Conservation (phyloP, 192 early-diverging fungal genomes). For the Nowakowskiella sp. region DNA sequence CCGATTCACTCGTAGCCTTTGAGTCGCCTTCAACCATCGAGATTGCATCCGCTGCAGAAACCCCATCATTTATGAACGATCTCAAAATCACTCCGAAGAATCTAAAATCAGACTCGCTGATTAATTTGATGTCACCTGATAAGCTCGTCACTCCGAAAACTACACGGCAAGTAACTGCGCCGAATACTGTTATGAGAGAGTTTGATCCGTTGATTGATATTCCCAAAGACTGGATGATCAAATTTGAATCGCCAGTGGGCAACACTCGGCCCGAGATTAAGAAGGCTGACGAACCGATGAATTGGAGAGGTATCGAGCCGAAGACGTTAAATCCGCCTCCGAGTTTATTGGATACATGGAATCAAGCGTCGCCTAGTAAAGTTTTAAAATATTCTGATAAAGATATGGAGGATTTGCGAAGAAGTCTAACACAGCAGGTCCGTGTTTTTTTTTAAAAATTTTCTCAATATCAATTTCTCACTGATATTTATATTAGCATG, state of each 20-base stretch:
- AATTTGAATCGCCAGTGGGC: background rate
- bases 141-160: no score
- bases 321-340: background rate
- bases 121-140: no score
- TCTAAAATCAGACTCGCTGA: no score
- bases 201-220: no score
- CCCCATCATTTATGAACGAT: no score
- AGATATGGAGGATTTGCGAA: slow-evolving; percentile 20
- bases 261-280: background rate
- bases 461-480: no score
- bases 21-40: no score
- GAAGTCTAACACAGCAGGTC: slow-evolving; percentile 12
- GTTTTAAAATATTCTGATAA: slow-evolving; percentile 29
- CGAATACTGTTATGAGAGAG: no score
- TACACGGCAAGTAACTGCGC: no score
- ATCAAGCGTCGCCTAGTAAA: slow-evolving; percentile 13
- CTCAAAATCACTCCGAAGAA: no score
- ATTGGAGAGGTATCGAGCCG: background rate
- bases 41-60: no score
- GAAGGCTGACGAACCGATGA: background rate
- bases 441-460: slow-evolving; percentile 7
- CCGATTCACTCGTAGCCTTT: no score
- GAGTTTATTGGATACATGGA: background rate
- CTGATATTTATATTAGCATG: slow-evolving; percentile 26
- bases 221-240: slow-evolving; percentile 1